Conservation (phyloP, 2,329 filamentous ascomycete species). For the Xylariaceae sp. region DNA sequence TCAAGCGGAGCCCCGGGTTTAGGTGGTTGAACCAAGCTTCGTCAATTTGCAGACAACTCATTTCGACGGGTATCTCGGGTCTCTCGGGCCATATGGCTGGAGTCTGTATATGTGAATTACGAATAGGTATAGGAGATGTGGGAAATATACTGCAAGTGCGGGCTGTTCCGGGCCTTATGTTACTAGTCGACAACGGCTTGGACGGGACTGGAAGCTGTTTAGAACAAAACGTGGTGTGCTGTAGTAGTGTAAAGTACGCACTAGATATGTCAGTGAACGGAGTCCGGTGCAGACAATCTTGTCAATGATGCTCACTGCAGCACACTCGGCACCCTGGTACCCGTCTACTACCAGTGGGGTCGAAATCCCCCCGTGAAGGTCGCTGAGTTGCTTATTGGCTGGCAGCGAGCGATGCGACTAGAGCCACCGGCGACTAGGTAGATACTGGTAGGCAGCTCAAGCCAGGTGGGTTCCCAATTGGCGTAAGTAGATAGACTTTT, state of each 20-base stretch:
- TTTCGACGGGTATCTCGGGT: background rate
- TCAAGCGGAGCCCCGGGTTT: background rate
- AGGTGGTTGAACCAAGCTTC: background rate
- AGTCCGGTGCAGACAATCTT: background rate
- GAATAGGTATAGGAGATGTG: background rate
- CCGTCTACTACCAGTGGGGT: background rate
- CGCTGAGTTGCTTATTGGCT: conserved; percentile 10
- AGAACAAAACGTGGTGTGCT: background rate
- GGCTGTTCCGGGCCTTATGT: no score
- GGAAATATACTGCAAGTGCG: no score
- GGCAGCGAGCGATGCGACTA: background rate
- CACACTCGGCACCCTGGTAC: background rate
- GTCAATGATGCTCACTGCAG: conserved; percentile 1
- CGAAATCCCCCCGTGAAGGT: conserved; percentile 12
- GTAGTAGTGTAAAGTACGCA: background rate
- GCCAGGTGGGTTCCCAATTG: no score
- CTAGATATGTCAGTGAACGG: no score
- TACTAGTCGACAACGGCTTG: no score
- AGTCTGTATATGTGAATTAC: background rate
- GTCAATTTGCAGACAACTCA: background rate
- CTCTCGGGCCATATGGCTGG: no score
- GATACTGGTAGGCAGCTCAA: background rate
- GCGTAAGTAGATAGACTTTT: no score
- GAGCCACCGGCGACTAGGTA: background rate
- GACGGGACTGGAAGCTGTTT: no score